Base-by-base conservation (phyloP, 495 filamentous ascomycete genomes). In the Parathielavia appendiculata region DNA sequence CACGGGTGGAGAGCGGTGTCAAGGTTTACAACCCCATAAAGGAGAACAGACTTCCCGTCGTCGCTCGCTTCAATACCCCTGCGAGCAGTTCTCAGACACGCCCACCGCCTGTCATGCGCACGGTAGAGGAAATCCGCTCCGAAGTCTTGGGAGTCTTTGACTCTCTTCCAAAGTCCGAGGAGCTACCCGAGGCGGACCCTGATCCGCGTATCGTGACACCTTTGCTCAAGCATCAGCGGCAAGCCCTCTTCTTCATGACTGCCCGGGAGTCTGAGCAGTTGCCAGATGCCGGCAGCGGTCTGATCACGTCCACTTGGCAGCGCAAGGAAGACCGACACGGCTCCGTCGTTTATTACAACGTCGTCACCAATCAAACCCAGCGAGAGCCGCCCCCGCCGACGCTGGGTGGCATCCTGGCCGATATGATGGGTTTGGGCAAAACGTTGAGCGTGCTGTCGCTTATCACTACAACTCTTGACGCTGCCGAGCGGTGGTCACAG, bases 371-470 rank as follows among this genome's bases (percentile, higher is more conserved):
- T 5, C 77, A 85, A 10, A 75, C 84, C 26, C 71, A 83, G 56
- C 72, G 75, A 16, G 60, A 81, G n/a, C 81, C 82, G 61, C 92
- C 93, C 0, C 75, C 81, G 0, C 83, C 91, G 57, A 79, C 83
- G 0, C 75, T 86, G 1, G 93, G 93, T 10, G 93, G 93, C n/a
- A 87, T 98, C 34, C 75, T 98, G 20, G 93, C 93, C 8, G 93
- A 98, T 67, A 91, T 96, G 87, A 98, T 98, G 93, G 93, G 93
- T 39, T 74, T 98, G 16, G 93, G 93, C 7, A 98, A 98, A 69
- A 97, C 93, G 0, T 73, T 98, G 47, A 95, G 88, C 66, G 87
- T 96, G 32, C 76, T 98, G 7, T 87, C 91, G 4, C 77, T 97
- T 22, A 70, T 92, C 16, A 73, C 84, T 3, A 78, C 76, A 17